phyloP scores from a whole-genome alignment of 768 basidiomycete genomes.

The Termitomyces sp. region DNA sequence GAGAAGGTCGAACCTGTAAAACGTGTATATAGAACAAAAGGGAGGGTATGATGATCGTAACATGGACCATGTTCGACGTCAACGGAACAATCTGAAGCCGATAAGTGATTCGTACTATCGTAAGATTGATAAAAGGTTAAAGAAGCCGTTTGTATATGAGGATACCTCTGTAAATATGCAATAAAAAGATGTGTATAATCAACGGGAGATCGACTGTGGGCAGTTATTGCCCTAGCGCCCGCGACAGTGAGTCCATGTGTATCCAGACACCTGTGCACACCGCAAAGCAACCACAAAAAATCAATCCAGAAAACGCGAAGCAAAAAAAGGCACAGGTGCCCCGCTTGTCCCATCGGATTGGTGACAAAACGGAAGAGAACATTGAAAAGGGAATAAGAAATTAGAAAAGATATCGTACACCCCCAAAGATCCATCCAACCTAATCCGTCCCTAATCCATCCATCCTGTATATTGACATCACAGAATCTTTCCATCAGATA shows the following conservation, averaged over 20 bases:
- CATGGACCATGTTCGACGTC: background rate
- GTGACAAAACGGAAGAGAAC: background rate
- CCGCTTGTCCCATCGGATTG: background rate
- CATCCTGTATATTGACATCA: background rate
- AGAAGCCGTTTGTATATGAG: too few relatives aligned
- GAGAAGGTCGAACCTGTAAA: background rate
- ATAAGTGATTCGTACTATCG: background rate
- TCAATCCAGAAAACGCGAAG: background rate
- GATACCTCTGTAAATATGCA: background rate
- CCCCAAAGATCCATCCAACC: background rate
- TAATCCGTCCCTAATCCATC: too few relatives aligned
- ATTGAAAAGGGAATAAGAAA: background rate
- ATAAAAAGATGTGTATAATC: conserved; percentile 1
- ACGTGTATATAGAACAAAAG: background rate
- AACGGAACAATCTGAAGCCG: background rate
- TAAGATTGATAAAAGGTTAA: background rate
- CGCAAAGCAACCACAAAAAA: background rate
- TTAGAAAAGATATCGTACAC: conserved; percentile 3
- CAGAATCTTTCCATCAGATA: conserved; percentile 9
- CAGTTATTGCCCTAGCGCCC: background rate
- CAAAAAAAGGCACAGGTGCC: conserved; percentile 1
- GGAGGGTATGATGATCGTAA: conserved; percentile 6
- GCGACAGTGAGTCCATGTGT: background rate
- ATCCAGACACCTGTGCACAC: background rate
- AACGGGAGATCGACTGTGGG: background rate